phyloP scores from a whole-genome alignment of 2,329 filamentous ascomycete species.

The Thermothelomyces thermophilus region DNA sequence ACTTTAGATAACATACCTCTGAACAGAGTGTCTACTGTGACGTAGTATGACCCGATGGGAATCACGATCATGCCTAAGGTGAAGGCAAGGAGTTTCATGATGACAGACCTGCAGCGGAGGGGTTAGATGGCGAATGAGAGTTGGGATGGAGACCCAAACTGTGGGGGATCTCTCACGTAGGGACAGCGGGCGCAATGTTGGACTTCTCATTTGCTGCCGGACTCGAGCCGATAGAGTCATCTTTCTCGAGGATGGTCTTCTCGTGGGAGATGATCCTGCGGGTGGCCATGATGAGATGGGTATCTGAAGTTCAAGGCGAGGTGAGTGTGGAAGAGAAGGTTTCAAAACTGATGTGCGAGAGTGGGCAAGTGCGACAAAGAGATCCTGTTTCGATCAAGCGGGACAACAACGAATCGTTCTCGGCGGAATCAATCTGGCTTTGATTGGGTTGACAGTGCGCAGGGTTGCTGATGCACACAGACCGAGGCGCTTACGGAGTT shows the following conservation, averaged over 20 bases:
- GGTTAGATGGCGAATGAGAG: background rate
- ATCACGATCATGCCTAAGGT: conserved; percentile 84
- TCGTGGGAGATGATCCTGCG: conserved; percentile 59
- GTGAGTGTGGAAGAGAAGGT: background rate
- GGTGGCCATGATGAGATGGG: conserved; percentile 54
- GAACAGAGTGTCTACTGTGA: conserved; percentile 70
- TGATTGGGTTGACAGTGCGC: too few relatives aligned
- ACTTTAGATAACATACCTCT: conserved; percentile 47
- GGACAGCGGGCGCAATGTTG: conserved; percentile 75
- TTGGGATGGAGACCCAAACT: background rate
- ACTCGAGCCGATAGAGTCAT: conserved; percentile 39
- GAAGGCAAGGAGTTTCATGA: conserved; percentile 83
- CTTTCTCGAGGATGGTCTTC: conserved; percentile 59
- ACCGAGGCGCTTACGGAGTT: background rate
- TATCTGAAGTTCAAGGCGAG: background rate
- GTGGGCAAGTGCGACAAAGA: background rate
- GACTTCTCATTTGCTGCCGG: conserved; percentile 50
- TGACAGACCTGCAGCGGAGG: conserved; percentile 59
- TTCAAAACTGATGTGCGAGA: background rate
- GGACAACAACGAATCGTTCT: too few relatives aligned
- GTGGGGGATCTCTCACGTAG: conserved; percentile 51
- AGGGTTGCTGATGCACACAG: background rate
- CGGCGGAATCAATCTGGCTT: too few relatives aligned
- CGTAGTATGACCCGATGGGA: conserved; percentile 85
- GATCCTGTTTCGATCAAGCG: too few relatives aligned